Percentiles rank a stretch among this genome's conserved stretches.
Conservation (phyloP, 2,329 filamentous ascomycete genomes). For the Aspergillus melleus region DNA sequence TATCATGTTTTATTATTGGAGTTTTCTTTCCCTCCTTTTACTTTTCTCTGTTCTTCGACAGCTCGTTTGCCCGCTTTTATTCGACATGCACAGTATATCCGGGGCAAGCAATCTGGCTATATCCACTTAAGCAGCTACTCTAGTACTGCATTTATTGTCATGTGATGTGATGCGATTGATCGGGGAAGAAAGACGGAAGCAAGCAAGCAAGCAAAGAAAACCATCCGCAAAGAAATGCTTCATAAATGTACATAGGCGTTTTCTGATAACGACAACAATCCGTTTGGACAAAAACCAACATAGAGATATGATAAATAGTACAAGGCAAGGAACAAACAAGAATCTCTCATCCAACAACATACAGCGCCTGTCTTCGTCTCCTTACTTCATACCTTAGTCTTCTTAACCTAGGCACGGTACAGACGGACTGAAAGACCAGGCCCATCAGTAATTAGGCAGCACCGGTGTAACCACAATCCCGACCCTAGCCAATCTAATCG, state of each 20-base stretch:
- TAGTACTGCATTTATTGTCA: neutral
- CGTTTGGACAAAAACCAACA: conserved; percentile 1
- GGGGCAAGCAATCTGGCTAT: neutral
- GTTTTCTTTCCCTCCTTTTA: neutral
- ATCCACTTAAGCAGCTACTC: neutral
- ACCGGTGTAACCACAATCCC: neutral
- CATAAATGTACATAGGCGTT: conserved; percentile 20
- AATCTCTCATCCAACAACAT: too few relatives aligned
- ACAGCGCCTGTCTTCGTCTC: neutral
- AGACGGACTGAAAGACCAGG: neutral
- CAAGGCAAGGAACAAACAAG: conserved; percentile 2
- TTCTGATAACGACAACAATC: conserved; percentile 12
- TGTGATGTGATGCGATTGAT: neutral
- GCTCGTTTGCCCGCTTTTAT: too few relatives aligned
- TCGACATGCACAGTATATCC: neutral
- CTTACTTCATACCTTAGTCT: too few relatives aligned
- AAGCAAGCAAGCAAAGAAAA: too few relatives aligned
- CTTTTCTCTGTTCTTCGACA: neutral
- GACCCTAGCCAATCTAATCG: conserved; percentile 42
- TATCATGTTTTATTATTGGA: neutral
- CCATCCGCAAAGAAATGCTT: conserved; percentile 5
- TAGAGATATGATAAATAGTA: conserved; percentile 5
- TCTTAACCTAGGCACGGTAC: neutral
- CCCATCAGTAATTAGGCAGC: neutral
- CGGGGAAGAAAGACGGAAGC: neutral